A percentile compares a stretch with the other conserved stretches of the same genome.
phyloP scores from a whole-genome alignment of 768 basidiomycete genomes.

The Cystoderma amianthinum region DNA sequence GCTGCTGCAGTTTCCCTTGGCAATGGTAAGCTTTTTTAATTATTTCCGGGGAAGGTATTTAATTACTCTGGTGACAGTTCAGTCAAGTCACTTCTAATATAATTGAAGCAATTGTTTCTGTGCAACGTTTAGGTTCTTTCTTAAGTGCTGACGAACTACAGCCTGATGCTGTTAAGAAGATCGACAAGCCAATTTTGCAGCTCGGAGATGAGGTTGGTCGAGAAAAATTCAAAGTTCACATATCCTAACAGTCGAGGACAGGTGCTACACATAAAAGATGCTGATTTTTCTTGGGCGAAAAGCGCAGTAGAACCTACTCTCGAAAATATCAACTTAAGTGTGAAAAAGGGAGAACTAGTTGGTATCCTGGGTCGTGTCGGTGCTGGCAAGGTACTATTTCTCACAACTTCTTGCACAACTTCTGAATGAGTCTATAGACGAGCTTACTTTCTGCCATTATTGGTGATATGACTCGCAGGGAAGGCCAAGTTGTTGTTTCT shows the following conservation, averaged over 20 bases:
- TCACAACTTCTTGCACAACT: background rate
- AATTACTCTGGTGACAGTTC: slow-evolving; percentile 33
- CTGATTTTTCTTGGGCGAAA: slow-evolving; percentile 78
- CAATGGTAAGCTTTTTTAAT: slow-evolving; percentile 46
- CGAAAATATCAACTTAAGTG: slow-evolving; percentile 67
- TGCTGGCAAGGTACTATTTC: slow-evolving; percentile 65
- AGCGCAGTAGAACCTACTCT: slow-evolving; percentile 53
- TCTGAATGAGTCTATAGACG: slow-evolving; percentile 33
- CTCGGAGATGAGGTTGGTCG: slow-evolving; percentile 52
- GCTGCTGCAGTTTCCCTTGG: slow-evolving; percentile 81
- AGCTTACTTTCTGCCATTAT: slow-evolving; percentile 75
- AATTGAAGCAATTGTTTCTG: slow-evolving; percentile 82
- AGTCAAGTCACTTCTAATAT: slow-evolving; percentile 71
- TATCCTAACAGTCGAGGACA: slow-evolving; percentile 12
- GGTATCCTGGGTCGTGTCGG: slow-evolving; percentile 88
- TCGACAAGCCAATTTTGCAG: slow-evolving; percentile 31
- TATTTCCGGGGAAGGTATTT: slow-evolving; percentile 3
- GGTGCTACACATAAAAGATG: slow-evolving; percentile 65
- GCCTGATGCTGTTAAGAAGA: slow-evolving; percentile 57
- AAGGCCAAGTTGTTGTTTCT: slow-evolving; percentile 64
- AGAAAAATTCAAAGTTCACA: too few relatives aligned
- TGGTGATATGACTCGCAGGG: slow-evolving; percentile 76
- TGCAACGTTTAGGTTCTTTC: slow-evolving; percentile 72
- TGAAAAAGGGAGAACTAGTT: slow-evolving; percentile 79
- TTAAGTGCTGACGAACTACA: slow-evolving; percentile 78